phyloP scores from a whole-genome alignment of 768 basidiomycete species.

The Glaciozyma antarctica region DNA sequence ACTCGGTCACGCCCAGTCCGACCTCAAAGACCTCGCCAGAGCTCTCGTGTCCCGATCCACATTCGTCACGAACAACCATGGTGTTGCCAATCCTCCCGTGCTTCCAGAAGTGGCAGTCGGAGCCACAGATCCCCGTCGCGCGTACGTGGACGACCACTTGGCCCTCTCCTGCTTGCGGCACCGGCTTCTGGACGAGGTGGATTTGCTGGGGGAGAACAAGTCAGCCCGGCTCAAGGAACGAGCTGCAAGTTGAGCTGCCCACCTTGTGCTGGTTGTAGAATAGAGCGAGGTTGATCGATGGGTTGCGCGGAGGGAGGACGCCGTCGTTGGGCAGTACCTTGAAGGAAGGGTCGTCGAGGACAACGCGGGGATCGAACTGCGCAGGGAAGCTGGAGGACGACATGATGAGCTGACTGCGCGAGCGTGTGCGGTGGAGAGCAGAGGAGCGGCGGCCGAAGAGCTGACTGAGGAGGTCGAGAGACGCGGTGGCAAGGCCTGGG shows the following conservation, averaged over 20 bases:
- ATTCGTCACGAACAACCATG: conserved; percentile 39
- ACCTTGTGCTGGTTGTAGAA: conserved; percentile 30
- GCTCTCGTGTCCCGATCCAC: conserved; percentile 16
- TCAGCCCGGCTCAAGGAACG: background rate
- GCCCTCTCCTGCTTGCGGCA: conserved; percentile 21
- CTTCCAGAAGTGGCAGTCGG: conserved; percentile 23
- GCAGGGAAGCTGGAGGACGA: conserved; percentile 28
- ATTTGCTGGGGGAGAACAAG: conserved; percentile 35
- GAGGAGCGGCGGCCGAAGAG: background rate
- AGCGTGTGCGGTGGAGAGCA: background rate
- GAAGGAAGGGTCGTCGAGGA: conserved; percentile 40
- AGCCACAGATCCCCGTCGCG: conserved; percentile 42
- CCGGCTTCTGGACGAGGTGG: conserved; percentile 40
- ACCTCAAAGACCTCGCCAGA: conserved; percentile 41
- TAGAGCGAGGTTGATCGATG: conserved; percentile 38
- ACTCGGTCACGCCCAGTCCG: conserved; percentile 38
- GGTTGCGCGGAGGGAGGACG: conserved; percentile 32
- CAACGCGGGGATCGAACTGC: conserved; percentile 38
- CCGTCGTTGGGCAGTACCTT: conserved; percentile 29
- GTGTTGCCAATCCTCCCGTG: conserved; percentile 39
- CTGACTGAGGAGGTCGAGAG: too few relatives aligned
- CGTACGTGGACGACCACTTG: conserved; percentile 37
- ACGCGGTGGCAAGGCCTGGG: too few relatives aligned
- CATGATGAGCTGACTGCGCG: background rate
- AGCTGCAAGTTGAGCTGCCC: conserved; percentile 12